phyloP scores from a whole-genome alignment of 495 filamentous ascomycete genomes.

The Penicillium crystallinum region DNA sequence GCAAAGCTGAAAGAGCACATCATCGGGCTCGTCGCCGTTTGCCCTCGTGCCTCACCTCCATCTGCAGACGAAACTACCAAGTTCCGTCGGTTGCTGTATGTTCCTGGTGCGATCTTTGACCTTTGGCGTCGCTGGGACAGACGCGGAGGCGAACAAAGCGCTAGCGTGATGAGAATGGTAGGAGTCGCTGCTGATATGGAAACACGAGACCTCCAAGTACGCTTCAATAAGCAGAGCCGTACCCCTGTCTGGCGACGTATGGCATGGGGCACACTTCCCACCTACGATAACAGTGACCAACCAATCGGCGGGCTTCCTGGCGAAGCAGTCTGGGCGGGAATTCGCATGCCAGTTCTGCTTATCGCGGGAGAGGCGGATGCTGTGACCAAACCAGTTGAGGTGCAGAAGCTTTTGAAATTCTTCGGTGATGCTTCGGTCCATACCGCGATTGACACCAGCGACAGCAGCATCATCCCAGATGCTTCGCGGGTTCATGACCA shows the following conservation, averaged over 20 bases:
- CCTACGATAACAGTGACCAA: slow-evolving; percentile 40
- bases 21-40: slow-evolving; percentile 73
- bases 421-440: slow-evolving; percentile 37
- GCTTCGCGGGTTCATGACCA: slow-evolving; percentile 36
- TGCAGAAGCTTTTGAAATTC: slow-evolving; percentile 62
- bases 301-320: slow-evolving; percentile 63
- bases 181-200: slow-evolving; percentile 68
- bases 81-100: slow-evolving; percentile 52
- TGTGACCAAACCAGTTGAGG: slow-evolving; percentile 64
- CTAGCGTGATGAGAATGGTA: slow-evolving; percentile 75
- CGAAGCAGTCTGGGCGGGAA: slow-evolving; percentile 63
- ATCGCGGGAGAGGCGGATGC: slow-evolving; percentile 73
- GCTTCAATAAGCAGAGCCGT: slow-evolving; percentile 77
- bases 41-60: slow-evolving; percentile 62
- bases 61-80: slow-evolving; percentile 46
- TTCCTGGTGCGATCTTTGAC: slow-evolving; percentile 71
- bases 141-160: slow-evolving; percentile 68
- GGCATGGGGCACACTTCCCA: slow-evolving; percentile 65
- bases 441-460: slow-evolving; percentile 33
- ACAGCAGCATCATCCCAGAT: slow-evolving; percentile 43
- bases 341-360: slow-evolving; percentile 69
- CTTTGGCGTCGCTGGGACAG: slow-evolving; percentile 76
- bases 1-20: slow-evolving; percentile 54
- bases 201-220: slow-evolving; percentile 69
- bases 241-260: slow-evolving; percentile 81